Percentiles rank a stretch among this genome's conserved stretches.
phyloP scores from a whole-genome alignment of 2,329 filamentous ascomycete species.

The Falciphora oryzae region DNA sequence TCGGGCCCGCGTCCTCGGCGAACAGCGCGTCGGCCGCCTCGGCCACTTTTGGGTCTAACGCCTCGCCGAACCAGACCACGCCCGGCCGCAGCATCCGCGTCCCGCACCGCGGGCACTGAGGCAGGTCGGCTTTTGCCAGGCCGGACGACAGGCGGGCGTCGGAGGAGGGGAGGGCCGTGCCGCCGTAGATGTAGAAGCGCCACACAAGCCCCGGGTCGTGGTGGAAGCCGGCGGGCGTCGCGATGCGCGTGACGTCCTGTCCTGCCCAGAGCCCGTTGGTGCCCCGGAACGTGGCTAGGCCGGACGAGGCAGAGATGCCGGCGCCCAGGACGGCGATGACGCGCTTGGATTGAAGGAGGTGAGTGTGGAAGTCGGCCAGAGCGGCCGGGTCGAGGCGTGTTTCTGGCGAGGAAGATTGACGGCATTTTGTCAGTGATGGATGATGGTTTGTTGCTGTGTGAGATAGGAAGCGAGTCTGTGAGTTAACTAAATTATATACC shows the following conservation, averaged over 20 bases:
- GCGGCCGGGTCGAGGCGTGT: conserved; percentile 2
- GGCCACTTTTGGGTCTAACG: conserved; percentile 56
- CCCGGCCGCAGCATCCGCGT: conserved; percentile 68
- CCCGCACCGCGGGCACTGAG: conserved; percentile 65
- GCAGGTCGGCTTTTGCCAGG: conserved; percentile 52
- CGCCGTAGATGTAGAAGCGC: conserved; percentile 82
- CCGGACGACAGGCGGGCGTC: conserved; percentile 19
- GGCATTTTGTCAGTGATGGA: too few species aligned
- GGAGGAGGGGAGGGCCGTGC: conserved; percentile 71
- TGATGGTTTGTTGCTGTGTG: too few species aligned
- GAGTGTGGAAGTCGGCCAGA: conserved; percentile 35
- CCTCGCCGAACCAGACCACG: conserved; percentile 87
- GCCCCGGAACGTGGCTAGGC: conserved; percentile 73
- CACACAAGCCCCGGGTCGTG: conserved; percentile 74
- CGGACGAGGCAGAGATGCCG: conserved; percentile 36
- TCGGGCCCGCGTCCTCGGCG: conserved; percentile 17
- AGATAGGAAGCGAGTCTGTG: too few species aligned
- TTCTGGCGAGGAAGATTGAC: too few species aligned
- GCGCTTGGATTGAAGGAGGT: conserved; percentile 11
- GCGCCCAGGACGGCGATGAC: conserved; percentile 5
- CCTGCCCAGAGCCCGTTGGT: conserved; percentile 80
- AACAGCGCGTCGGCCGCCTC: conserved; percentile 50
- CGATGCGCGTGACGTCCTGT: conserved; percentile 66
- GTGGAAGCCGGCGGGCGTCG: conserved; percentile 72
- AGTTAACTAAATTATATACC: too few species aligned